Percentiles rank a stretch among this genome's conserved stretches.
These are phyloP conservation scores for Lachnellula suecica DNA, from an alignment of 2,329 filamentous ascomycete genomes.

Conservation along the genomic window DNA sequence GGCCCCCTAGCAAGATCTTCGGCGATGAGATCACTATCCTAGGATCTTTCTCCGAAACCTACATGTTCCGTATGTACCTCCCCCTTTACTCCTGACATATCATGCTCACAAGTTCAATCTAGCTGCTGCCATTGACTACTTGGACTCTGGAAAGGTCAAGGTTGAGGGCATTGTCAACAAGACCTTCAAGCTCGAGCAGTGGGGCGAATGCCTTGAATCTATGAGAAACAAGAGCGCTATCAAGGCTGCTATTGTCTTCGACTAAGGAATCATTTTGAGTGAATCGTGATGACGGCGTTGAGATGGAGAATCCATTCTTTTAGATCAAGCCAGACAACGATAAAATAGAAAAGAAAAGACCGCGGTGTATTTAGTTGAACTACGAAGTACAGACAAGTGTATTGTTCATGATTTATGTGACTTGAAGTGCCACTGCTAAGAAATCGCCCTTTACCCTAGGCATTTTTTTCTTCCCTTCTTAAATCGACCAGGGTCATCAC, in stretches of 20 bases:
- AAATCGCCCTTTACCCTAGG: no score
- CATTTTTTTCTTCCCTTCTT: no score
- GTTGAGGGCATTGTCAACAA: constrained; percentile 72
- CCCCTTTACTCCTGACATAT: not conserved
- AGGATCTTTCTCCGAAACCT: constrained; percentile 71
- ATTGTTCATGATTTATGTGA: no score
- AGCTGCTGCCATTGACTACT: constrained; percentile 54
- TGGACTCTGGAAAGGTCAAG: constrained; percentile 60
- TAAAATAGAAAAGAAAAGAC: not conserved
- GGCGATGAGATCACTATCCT: constrained; percentile 69
- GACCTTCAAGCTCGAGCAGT: constrained; percentile 71
- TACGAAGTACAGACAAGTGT: not conserved
- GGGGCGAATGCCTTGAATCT: constrained; percentile 66
- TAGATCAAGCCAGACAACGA: not conserved
- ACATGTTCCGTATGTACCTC: constrained; percentile 59
- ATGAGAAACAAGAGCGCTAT: constrained; percentile 73
- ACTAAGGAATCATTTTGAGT: constrained; percentile 36
- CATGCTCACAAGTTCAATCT: constrained; percentile 35
- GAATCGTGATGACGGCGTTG: not conserved
- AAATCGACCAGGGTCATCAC: no score
- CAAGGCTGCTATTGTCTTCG: constrained; percentile 72
- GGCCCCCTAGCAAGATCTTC: constrained; percentile 71
- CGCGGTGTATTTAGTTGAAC: not conserved
- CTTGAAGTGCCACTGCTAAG: no score
- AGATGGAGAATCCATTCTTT: not conserved